Evolutionary conservation across 164 flowering plant genomes (phyloP).

Genomic region (Magnolia officinalis): DNA sequence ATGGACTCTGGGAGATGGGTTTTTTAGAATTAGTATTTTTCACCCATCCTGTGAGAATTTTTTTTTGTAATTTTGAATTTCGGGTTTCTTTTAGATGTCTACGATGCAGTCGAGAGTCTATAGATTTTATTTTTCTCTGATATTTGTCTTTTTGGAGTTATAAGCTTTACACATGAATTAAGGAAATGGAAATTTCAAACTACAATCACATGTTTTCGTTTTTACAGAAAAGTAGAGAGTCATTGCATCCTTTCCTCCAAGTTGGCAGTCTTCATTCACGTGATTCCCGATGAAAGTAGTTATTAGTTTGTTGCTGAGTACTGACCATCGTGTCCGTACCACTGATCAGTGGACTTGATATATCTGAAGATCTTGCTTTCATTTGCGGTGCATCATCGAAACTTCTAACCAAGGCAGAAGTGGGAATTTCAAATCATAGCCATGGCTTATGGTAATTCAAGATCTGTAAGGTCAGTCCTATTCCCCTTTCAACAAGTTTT

Average conservation of each 20-base stretch:
- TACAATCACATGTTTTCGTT: slow-evolving; percentile 15
- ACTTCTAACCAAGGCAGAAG: slow-evolving; percentile 8
- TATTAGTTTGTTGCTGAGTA: slow-evolving; percentile 17
- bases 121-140: too few relatives aligned
- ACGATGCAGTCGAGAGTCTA: background rate
- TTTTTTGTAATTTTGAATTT: background rate
- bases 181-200: background rate
- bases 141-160: too few relatives aligned
- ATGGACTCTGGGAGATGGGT: background rate
- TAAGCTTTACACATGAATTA: background rate
- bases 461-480: slow-evolving; percentile 40
- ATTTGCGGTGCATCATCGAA: slow-evolving; percentile 14
- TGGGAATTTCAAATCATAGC: background rate
- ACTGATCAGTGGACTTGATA: background rate
- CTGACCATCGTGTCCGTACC: slow-evolving; percentile 12
- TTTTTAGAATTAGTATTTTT: background rate
- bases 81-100: background rate
- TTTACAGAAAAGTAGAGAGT: slow-evolving; percentile 13
- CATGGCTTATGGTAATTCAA: slow-evolving; percentile 39
- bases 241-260: slow-evolving; percentile 13
- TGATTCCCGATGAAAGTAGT: slow-evolving; percentile 22
- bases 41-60: too few relatives aligned
- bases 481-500: background rate
- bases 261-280: slow-evolving; percentile 18
- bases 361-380: slow-evolving; percentile 9